phyloP scores from a whole-genome alignment of 2,329 filamentous ascomycete genomes.

The Paraphoma sp. region DNA sequence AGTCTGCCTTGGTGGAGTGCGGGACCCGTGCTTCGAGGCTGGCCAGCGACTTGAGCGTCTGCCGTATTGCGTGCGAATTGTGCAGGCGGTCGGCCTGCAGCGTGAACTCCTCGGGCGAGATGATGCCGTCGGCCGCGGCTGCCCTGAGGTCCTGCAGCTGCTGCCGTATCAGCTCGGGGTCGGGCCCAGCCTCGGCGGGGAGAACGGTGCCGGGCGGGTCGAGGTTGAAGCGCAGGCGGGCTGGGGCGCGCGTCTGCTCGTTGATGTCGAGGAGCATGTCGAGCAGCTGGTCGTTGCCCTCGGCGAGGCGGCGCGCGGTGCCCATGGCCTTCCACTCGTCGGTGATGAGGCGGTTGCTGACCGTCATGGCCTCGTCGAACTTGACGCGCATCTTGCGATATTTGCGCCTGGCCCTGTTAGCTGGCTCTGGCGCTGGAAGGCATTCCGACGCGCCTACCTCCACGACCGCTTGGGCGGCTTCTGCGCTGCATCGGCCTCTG shows the following conservation, averaged over 20 bases:
- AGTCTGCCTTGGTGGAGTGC: constrained; percentile 43
- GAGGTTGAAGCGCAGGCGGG: constrained; percentile 77
- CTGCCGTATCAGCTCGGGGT: constrained; percentile 30
- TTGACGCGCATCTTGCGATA: constrained; percentile 87
- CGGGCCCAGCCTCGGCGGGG: constrained; percentile 32
- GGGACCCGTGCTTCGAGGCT: constrained; percentile 50
- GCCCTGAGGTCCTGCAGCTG: constrained; percentile 43
- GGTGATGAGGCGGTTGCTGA: constrained; percentile 82
- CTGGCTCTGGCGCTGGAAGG: not conserved
- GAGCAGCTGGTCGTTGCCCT: constrained; percentile 91
- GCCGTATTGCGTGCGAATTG: constrained; percentile 28
- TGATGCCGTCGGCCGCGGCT: constrained; percentile 38
- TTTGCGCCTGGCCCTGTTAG: constrained; percentile 70
- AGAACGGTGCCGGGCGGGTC: constrained; percentile 37
- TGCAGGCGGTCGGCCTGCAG: constrained; percentile 36
- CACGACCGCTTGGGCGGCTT: constrained; percentile 46
- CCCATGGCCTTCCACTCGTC: constrained; percentile 81
- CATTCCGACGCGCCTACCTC: constrained; percentile 35
- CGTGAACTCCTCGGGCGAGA: constrained; percentile 40
- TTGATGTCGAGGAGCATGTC: constrained; percentile 92
- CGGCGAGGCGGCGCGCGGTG: constrained; percentile 81
- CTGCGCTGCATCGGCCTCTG: constrained; percentile 26
- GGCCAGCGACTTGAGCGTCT: constrained; percentile 41
- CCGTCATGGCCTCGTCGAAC: constrained; percentile 79
- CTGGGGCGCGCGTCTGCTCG: constrained; percentile 77